Evolutionary conservation across 2,329 filamentous ascomycete genomes (phyloP), one percentile per base, ranked within the genome.

Genomic region (Fusarium falciforme): DNA sequence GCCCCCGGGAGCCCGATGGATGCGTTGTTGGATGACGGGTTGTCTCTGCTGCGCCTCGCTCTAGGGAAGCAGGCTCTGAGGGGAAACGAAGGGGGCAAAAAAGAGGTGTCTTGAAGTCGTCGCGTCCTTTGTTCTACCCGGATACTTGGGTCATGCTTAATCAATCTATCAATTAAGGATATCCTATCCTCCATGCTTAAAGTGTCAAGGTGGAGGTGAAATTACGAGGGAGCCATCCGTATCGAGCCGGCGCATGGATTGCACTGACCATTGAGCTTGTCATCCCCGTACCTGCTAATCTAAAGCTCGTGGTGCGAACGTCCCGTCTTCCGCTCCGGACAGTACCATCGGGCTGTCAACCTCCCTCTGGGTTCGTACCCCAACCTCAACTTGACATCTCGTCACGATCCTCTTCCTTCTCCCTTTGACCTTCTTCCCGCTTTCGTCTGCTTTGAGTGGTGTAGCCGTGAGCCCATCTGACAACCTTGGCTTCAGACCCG

Each of bases 361-460:
- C 47, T 54, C 49, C 11, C 20, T 38, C 55, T 27, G n/a, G 29
- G 33, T 62, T 65, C 67, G 67, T 61, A 47, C 33, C 67, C 59
- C 67, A 36, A 70, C 62, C 63, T 69, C 72, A 59, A 70, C 69
- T 61, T 70, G 72, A 70, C 72, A 67, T 75, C 62, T 47, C 33
- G 17, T 70, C 44, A 31, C 59, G 38, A 11, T 60, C 35, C 25
- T 44, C 44, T 38, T 20, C 25, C 29, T 20, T 17, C 12, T 29
- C 22, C 33, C 27, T 40, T 52, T 29, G 17, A 16, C 6, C 31
- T 52, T 29, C 9, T 27, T 52, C 22, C 17, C 20, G 44, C 17
- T 27, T 52, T 31, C 33, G 17, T 20, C 16, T 29, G 33, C n/a
- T 36, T 64, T 20, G 27, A 35, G 47, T 49, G 36, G 20, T 47